Percentiles rank a stretch among this genome's conserved stretches.
Conservation (phyloP, 441 rosid species). For the Brassica hybrid region DNA sequence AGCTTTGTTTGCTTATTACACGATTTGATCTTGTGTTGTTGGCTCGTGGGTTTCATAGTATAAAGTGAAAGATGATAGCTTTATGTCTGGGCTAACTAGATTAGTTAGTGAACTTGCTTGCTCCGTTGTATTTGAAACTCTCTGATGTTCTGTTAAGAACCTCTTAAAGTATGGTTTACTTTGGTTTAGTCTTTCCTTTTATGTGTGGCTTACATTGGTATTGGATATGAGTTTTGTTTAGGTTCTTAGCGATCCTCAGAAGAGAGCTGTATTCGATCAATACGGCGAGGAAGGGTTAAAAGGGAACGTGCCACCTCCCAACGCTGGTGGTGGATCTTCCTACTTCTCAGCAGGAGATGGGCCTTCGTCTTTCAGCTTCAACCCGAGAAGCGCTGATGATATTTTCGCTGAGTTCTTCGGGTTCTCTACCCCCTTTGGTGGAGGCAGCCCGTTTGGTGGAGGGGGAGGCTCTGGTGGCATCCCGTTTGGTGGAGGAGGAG, state of each 20-base stretch:
- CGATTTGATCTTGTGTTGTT: conserved; percentile 13
- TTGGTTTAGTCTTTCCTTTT: neutral
- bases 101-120: neutral
- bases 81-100: neutral
- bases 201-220: conserved; percentile 7
- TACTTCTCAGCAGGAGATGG: conserved; percentile 65
- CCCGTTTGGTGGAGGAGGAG: conserved; percentile 57
- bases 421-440: conserved; percentile 61
- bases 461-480: neutral
- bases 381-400: conserved; percentile 70
- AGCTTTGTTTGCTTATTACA: neutral
- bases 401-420: conserved; percentile 77
- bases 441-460: conserved; percentile 10
- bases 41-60: neutral
- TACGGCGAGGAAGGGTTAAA: conserved; percentile 90
- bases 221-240: conserved; percentile 35
- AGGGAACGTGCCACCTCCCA: conserved; percentile 75
- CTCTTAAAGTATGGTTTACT: neutral
- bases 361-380: conserved; percentile 57
- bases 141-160: neutral
- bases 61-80: conserved; percentile 4
- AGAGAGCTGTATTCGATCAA: conserved; percentile 77
- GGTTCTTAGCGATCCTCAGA: conserved; percentile 88
- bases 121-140: neutral
- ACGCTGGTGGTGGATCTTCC: conserved; percentile 53